Evolutionary conservation across 768 basidiomycete genomes (phyloP), one percentile per base, ranked within the genome.

Genomic region (Auricularia cornea): DNA sequence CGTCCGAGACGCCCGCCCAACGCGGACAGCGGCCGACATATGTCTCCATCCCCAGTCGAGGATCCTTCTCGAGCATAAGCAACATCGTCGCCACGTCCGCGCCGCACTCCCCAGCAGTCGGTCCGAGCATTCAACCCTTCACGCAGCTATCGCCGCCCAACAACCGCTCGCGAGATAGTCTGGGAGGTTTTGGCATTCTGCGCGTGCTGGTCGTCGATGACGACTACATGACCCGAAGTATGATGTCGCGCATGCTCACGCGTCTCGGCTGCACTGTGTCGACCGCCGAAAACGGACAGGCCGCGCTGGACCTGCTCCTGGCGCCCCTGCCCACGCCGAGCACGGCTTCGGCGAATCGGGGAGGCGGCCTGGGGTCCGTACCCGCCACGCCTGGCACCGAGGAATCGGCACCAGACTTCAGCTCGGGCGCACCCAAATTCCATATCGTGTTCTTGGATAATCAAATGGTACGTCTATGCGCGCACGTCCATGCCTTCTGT

Each of bases 151-250:
- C 16, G 11, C 20, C 44, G 6, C 44, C 20, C 6, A 48, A 20
- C 20, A 23, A 23, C 44, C 11, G 20, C 12, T 20, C 44, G 5
- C 44, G 44, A 48, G 44, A 48, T 18, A 48, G 44, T 23, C 44
- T 48, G 2, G 23, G 44, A 26, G 16, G 28, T 1, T 57, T 57
- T 26, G 11, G 6, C 28, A 26, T 16, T 8, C 71, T 92, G 67
- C 79, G 79, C 16, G 89, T 90, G 54, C 78, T 92, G 28, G 89
- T 93, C 3, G 92, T 93, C 0, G 92, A 93, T 68, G 90, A 94
- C 69, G 93, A 95, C 72, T 73, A 80, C 12, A 73, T 94, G 62
- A 94, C 93, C 60, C 82, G 92, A 59, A 86, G 81, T 60, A 76
- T 94, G 64, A 93, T 94, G 92, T 82, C 80, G 65, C 81, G 91